Base-by-base conservation (phyloP, 108 stramenopile species). In the Chaetoceros muelleri region DNA sequence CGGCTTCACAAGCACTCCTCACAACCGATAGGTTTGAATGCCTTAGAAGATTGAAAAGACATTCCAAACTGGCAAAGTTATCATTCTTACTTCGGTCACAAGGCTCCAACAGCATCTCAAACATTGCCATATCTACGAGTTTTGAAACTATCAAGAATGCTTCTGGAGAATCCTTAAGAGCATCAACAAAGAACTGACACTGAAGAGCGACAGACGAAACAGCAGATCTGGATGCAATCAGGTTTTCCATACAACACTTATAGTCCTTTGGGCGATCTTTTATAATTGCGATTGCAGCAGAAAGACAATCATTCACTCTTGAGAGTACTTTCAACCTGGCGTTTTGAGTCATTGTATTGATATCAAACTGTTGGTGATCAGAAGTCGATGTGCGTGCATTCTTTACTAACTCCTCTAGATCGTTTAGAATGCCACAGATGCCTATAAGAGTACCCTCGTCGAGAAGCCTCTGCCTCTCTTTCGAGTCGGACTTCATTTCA, bases 381-480 rank as follows among this genome's bases (percentile, higher is more conserved):
- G n/a, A n/a, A n/a, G n/a, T n/a, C n/a, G n/a, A n/a, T n/a, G 30
- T 53, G 8, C 57, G 28, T 25, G 61, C 29, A n/a, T 65, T 53
- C 24, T 60, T 58, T 3, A 72, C 46, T 24, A 69, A 54, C 17
- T 45, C 44, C 23, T 64, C 61, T 24, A 70, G 49, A 24, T 52
- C 29, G 17, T 28, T 44, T 13, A 84, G 54, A 18, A 50, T 46
- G 16, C 55, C 30, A 52, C 66, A 59, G n/a, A 80, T 62, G 22
- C 80, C 83, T 52, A 48, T 44, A 17, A 86, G 58, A 27, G 79
- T 79, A 19, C 67, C 72, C 44, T 75, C 69, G 31, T 76, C 68
- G 22, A 75, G 52, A 46, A 82, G 53, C 13, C 44, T 54, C n/a
- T 57, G 53, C 53, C 69, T 40, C 28, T 61, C 24, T 25, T 52